These are phyloP conservation scores for Hypoxylon sp. DNA, from an alignment of 2,329 filamentous ascomycete species.

Conservation along the genomic window DNA sequence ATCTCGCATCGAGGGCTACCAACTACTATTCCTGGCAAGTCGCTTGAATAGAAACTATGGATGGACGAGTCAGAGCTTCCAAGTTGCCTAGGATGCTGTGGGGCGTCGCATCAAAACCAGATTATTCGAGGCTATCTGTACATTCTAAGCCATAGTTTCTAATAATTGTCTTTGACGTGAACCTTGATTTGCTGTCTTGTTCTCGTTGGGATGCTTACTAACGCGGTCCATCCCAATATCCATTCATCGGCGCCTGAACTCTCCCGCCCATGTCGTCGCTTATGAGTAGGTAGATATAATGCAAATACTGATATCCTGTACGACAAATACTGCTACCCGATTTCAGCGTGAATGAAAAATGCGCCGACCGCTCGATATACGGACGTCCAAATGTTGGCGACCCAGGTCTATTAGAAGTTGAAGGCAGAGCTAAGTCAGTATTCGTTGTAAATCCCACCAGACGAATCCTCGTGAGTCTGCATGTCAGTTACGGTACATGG, in stretches of 20 bases:
- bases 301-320: slow-evolving; percentile 60
- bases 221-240: neutral
- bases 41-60: slow-evolving; percentile 5
- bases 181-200: neutral
- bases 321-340: slow-evolving; percentile 60
- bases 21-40: slow-evolving; percentile 4
- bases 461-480: too few relatives aligned
- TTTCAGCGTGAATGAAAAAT: slow-evolving; percentile 54
- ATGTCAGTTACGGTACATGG: too few relatives aligned
- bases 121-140: neutral
- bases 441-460: too few relatives aligned
- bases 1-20: slow-evolving; percentile 7
- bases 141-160: neutral
- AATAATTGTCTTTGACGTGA: neutral
- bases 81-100: neutral
- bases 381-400: too few relatives aligned
- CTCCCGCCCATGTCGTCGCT: too few relatives aligned
- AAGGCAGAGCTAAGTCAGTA: too few relatives aligned
- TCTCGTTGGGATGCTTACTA: neutral
- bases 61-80: slow-evolving; percentile 1
- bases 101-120: neutral
- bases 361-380: too few relatives aligned
- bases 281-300: slow-evolving; percentile 55
- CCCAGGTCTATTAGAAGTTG: too few relatives aligned
- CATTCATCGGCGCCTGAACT: neutral